Base-by-base conservation (phyloP, 106 monocot species). In the Apostasia shenzhenica region DNA sequence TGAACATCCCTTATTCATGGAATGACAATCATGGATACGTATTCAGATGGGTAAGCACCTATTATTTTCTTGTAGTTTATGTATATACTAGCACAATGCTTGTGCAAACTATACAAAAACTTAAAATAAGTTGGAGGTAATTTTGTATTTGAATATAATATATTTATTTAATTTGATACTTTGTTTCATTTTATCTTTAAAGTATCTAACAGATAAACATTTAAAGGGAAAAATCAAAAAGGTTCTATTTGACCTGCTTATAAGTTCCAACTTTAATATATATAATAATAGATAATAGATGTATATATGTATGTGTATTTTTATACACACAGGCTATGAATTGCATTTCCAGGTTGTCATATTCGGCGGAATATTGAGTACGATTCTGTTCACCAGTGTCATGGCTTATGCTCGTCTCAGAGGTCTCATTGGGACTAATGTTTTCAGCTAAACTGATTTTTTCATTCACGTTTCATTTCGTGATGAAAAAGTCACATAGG, bases 1-100 rank as follows among this genome's bases (percentile, higher is more conserved):
- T 92, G 92, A 92, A 92, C 57, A 74, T 92, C 44, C 92, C 92
- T 14, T 92, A 83, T 67, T 67, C 85, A 41, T 92, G 92, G 92
- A 92, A 88, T 68, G 69, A 76, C 0, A 10, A 57, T 57, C 81
- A 92, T 75, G 83, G 74, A 57, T 79, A 85, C 42, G 8, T 92
- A 1, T 88, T 75, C 58, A 85, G 78, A 78, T 89, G 89, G 89
- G 89, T 89, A 63, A 72, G 80, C 39, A 9, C 37, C 43, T 39
- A 45, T 2, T 38, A n/a, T 1, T 38, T 2, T 26, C 5, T 44
- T 6, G 60, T 45, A 0, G 1, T 40, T 45, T n/a, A 58, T 55
- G 42, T 57, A 14, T 14, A 57, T 26, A 26, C 26, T 26, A 26
- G 26, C 26, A 26, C 26, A 26, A 26, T 26, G 26, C 26, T 26